A percentile compares a stretch with the other conserved stretches of the same genome.
These are phyloP conservation scores for Quillaja saponaria DNA, from an alignment of 306 rosid species.

Conservation along the genomic window DNA sequence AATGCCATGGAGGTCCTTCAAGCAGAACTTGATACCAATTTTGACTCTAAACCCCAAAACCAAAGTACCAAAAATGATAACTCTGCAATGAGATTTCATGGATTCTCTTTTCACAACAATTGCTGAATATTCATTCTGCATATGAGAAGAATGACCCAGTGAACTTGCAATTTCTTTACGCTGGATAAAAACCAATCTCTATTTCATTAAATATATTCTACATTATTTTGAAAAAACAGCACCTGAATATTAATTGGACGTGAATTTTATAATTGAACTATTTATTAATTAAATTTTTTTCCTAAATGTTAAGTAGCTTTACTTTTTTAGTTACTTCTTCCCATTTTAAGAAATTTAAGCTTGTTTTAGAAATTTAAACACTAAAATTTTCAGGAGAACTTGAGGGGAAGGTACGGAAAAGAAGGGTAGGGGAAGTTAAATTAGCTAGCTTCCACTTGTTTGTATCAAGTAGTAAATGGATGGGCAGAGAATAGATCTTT, in stretches of 20 bases:
- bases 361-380: conserved; percentile 5
- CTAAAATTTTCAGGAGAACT: neutral
- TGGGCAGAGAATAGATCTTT: neutral
- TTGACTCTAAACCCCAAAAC: neutral
- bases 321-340: too few relatives aligned
- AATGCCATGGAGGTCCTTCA: neutral
- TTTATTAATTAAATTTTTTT: too few relatives aligned
- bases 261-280: neutral
- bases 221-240: neutral
- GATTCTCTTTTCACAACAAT: neutral
- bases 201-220: neutral
- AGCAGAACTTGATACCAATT: conserved; percentile 6
- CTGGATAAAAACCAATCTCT: too few relatives aligned
- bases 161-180: too few relatives aligned
- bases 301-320: too few relatives aligned
- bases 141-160: too few relatives aligned
- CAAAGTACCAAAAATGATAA: neutral
- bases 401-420: too few relatives aligned
- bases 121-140: too few relatives aligned
- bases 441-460: too few relatives aligned
- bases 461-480: neutral
- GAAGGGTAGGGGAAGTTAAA: too few relatives aligned
- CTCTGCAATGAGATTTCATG: neutral
- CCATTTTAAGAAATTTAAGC: neutral
- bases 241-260: neutral